Evolutionary conservation across 257 asterid species (phyloP), one percentile per base, ranked within the genome.

Genomic region (Ehretia macrophylla): DNA sequence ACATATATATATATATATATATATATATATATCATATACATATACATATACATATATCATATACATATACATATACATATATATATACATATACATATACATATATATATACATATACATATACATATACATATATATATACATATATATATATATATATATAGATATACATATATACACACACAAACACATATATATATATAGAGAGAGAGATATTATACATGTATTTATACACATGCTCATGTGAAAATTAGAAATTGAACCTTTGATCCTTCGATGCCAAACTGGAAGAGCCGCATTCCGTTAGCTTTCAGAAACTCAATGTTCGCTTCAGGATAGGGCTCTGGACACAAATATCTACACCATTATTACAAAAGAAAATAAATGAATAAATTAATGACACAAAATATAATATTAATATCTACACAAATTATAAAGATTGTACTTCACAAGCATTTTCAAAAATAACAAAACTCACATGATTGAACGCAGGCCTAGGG

Each of bases 401-500:
- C 4, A 32, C 44, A 5, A n/a, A 38, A 18, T 17, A 9, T 13
- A 65, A 52, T 8, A 18, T 10, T 4, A 22, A 19, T 18, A 14
- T 9, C 14, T 21, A 17, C 14, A n/a, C 18, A 55, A 11, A 0
- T 19, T 38, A 11, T 14, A 65, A 44, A 22, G 17, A 54, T 49
- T 17, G 56, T 56, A 67, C 95, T n/a, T n/a, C n/a, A n/a, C n/a
- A n/a, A n/a, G n/a, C n/a, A n/a, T n/a, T n/a, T n/a, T n/a, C n/a
- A n/a, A n/a, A n/a, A n/a, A n/a, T n/a, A n/a, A n/a, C n/a, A n/a
- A n/a, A n/a, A n/a, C n/a, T 19, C 35, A 90, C 97, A 91, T 68
- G 78, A 91, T 79, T 13, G 98, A 87, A 60, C 96, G 94, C 62
- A 91, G 91, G 79, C 84, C 85, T 75, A 91, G 94, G 86, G 94